Percentiles rank a stretch among this genome's conserved stretches.
Conservation (phyloP, 2,329 filamentous ascomycete genomes). For the Xylaria sp. region DNA sequence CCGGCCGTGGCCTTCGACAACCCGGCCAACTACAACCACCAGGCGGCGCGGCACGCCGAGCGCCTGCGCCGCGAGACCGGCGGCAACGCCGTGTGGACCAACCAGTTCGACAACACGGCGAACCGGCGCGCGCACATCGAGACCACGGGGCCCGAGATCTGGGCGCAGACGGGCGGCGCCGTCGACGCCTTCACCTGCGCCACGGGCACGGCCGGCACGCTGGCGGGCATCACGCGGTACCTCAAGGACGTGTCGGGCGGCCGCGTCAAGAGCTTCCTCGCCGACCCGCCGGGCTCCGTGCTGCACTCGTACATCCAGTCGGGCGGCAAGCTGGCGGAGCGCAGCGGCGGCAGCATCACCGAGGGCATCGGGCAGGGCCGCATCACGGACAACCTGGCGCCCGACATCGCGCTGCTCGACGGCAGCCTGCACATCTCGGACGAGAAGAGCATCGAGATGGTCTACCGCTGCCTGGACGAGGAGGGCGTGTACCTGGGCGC, state of each 20-base stretch:
- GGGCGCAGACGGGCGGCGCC: constrained; percentile 86
- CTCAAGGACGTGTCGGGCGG: constrained; percentile 85
- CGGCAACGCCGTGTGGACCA: constrained; percentile 85
- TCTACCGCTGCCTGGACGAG: constrained; percentile 94
- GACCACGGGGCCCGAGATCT: constrained; percentile 97
- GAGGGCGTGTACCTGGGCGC: constrained; percentile 96
- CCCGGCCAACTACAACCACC: constrained; percentile 97
- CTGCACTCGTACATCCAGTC: constrained; percentile 91
- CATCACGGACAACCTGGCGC: constrained; percentile 91
- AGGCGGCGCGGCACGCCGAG: constrained; percentile 91
- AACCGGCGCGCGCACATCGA: constrained; percentile 95
- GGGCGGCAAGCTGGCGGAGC: constrained; percentile 83
- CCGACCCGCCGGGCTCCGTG: constrained; percentile 92
- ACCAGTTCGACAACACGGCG: constrained; percentile 97
- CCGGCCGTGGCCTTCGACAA: constrained; percentile 96
- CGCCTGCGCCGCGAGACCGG: constrained; percentile 70
- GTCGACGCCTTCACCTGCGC: constrained; percentile 96
- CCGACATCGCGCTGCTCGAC: constrained; percentile 85
- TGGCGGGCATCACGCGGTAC: constrained; percentile 88
- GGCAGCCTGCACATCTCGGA: constrained; percentile 86
- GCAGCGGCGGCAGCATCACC: constrained; percentile 88
- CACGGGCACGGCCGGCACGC: constrained; percentile 90
- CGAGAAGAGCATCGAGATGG: constrained; percentile 96
- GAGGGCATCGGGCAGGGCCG: constrained; percentile 98
- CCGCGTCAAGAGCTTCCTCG: constrained; percentile 85